Percentiles rank a stretch among this genome's conserved stretches.
These are phyloP conservation scores for Calonectria hawksworthii DNA, from an alignment of 2,329 filamentous ascomycete species.

Conservation along the genomic window DNA sequence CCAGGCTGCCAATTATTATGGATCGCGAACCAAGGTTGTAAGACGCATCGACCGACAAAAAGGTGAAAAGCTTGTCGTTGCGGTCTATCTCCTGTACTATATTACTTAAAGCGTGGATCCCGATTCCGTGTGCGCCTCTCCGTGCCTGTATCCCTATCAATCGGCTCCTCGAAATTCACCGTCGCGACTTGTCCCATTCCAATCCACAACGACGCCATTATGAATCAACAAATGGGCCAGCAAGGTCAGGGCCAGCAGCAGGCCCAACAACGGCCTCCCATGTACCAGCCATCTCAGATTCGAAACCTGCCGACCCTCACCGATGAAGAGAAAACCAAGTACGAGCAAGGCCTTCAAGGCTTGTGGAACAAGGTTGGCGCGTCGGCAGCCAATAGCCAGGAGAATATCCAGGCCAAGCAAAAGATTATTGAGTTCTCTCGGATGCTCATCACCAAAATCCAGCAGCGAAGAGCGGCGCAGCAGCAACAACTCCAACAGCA, in stretches of 20 bases:
- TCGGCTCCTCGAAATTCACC: neutral
- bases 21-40: conserved; percentile 9
- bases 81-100: neutral
- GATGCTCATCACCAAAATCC: conserved; percentile 68
- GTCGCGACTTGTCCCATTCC: neutral
- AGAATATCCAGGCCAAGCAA: conserved; percentile 65
- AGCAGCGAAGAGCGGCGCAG: conserved; percentile 54
- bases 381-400: conserved; percentile 60
- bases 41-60: neutral
- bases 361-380: conserved; percentile 69
- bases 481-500: conserved; percentile 51
- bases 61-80: conserved; percentile 12
- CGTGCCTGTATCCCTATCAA: neutral
- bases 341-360: conserved; percentile 67
- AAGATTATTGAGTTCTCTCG: conserved; percentile 74
- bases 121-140: neutral
- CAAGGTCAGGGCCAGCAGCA: conserved; percentile 44
- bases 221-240: conserved; percentile 46
- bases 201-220: conserved; percentile 21
- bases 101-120: conserved; percentile 10
- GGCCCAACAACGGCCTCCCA: conserved; percentile 49
- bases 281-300: conserved; percentile 68
- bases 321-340: conserved; percentile 70
- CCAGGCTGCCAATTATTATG: conserved; percentile 11
- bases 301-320: conserved; percentile 63